Evolutionary conservation across 768 basidiomycete genomes (phyloP).

Genomic region (Serendipita sp.): DNA sequence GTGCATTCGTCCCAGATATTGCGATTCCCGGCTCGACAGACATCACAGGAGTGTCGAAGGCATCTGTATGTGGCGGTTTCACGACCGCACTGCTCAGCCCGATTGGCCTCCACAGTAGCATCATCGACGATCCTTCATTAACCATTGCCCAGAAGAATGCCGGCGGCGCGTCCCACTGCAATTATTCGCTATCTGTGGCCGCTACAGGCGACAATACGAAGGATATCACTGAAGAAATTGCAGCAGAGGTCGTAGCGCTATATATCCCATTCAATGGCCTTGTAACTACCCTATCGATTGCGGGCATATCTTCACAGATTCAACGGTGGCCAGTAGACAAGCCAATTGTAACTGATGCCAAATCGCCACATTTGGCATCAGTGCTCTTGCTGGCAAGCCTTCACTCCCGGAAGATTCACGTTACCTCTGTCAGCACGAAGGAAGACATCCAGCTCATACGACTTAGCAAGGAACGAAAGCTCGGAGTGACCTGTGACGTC

Average conservation of each 20-base stretch:
- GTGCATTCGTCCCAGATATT: slow-evolving; percentile 68
- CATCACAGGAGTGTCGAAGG: slow-evolving; percentile 52
- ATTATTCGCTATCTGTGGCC: slow-evolving; percentile 69
- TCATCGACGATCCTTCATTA: slow-evolving; percentile 52
- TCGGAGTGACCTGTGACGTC: slow-evolving; percentile 94
- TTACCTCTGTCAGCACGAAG: slow-evolving; percentile 71
- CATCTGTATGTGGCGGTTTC: slow-evolving; percentile 79
- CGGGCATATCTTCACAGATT: slow-evolving; percentile 73
- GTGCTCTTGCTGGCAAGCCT: slow-evolving; percentile 87
- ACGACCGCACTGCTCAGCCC: slow-evolving; percentile 71
- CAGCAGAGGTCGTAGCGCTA: slow-evolving; percentile 65
- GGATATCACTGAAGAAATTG: slow-evolving; percentile 52
- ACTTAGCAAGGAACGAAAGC: slow-evolving; percentile 81
- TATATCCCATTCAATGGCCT: slow-evolving; percentile 60
- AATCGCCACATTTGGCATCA: slow-evolving; percentile 81
- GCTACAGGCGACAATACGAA: slow-evolving; percentile 54
- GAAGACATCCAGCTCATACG: slow-evolving; percentile 84
- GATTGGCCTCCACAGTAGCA: slow-evolving; percentile 38
- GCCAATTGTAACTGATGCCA: slow-evolving; percentile 87
- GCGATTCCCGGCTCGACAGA: slow-evolving; percentile 37
- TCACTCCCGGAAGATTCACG: slow-evolving; percentile 73
- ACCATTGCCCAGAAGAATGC: slow-evolving; percentile 53
- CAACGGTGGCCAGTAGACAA: slow-evolving; percentile 80
- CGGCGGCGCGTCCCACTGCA: slow-evolving; percentile 55
- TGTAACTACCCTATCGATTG: slow-evolving; percentile 25